A percentile compares a stretch with the other conserved stretches of the same genome.
Conservation (phyloP, 2,329 filamentous ascomycete genomes). For the Macrophomina tecta region DNA sequence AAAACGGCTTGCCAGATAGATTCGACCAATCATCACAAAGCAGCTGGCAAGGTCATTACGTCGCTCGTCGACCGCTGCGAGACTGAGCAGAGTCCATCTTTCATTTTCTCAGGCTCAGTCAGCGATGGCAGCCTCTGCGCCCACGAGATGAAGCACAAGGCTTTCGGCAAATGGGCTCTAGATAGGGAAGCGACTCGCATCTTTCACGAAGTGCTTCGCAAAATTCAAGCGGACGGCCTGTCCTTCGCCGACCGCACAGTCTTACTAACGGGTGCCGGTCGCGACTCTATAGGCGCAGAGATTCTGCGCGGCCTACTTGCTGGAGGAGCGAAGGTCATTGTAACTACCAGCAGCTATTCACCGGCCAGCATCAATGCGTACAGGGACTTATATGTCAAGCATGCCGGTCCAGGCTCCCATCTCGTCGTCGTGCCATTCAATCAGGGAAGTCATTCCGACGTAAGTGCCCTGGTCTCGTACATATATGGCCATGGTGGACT, state of each 20-base stretch:
- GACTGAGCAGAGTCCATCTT: background rate
- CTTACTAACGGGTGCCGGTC: constrained; percentile 47
- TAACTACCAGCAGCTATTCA: constrained; percentile 46
- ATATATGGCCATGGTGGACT: constrained; percentile 40
- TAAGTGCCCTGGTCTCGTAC: constrained; percentile 44
- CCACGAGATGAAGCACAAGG: constrained; percentile 6
- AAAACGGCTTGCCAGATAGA: background rate
- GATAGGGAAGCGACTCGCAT: background rate
- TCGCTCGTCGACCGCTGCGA: constrained; percentile 12
- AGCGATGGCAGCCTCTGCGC: constrained; percentile 26
- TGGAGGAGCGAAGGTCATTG: constrained; percentile 47
- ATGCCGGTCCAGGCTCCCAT: constrained; percentile 43
- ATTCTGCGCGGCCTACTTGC: constrained; percentile 41
- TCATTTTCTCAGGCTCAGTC: background rate
- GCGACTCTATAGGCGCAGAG: constrained; percentile 44
- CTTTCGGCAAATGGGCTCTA: background rate
- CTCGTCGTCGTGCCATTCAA: constrained; percentile 50
- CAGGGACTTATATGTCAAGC: constrained; percentile 42
- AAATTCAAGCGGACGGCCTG: background rate
- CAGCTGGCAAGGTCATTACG: background rate
- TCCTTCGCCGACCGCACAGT: constrained; percentile 40
- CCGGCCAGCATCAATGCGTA: constrained; percentile 41
- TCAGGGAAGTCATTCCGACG: constrained; percentile 49
- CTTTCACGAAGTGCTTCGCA: background rate
- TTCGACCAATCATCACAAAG: constrained; percentile 5